Base-by-base conservation (phyloP, 2,329 filamentous ascomycete genomes). In the Hirsutella thompsonii region DNA sequence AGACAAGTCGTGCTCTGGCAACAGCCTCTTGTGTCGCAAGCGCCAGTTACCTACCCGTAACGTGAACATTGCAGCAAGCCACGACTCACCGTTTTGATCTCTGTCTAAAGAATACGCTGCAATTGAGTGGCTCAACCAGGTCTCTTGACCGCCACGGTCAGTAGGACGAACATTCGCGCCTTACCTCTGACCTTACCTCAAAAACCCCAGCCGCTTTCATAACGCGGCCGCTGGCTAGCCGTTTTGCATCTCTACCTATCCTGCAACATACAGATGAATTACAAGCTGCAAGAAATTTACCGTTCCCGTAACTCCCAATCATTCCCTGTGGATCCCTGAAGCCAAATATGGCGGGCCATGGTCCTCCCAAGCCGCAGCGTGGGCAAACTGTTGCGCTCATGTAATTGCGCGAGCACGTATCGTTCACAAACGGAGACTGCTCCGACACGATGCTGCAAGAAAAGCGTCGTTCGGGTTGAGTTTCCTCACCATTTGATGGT, bases 161-260 rank as follows among this genome's bases (percentile, higher is more conserved):
- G 54, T 51, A 59, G 58, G 57, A 59, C 23, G 23, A 26, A 26
- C 47, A 56, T 53, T 52, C 58, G 61, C 52, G 55, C 56, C 68
- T 72, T 72, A 72, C 68, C 69, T 69, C 68, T 68, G 66, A 71
- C 67, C 66, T 70, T 70, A 70, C 69, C 67, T 69, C 55, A 8
- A 50, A n/a, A 55, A 38, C 30, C 39, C 38, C 40, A 13, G 41
- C 34, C 29, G 30, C n/a, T 30, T 43, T 40, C 42, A 38, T 41
- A 38, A 38, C 41, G 38, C 39, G 45, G 38, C 44, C 33, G 26
- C 37, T 26, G 37, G 35, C 19, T 3, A 21, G 28, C 20, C 39
- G 20, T 14, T 26, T 37, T 33, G 29, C 38, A 34, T 39, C 40
- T 42, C 37, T 45, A 42, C 40, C 43, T 45, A 45, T 40, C 43